Percentiles rank a stretch among this genome's conserved stretches.
Conservation (phyloP, 768 basidiomycete species). For the Dioszegia hungarica region DNA sequence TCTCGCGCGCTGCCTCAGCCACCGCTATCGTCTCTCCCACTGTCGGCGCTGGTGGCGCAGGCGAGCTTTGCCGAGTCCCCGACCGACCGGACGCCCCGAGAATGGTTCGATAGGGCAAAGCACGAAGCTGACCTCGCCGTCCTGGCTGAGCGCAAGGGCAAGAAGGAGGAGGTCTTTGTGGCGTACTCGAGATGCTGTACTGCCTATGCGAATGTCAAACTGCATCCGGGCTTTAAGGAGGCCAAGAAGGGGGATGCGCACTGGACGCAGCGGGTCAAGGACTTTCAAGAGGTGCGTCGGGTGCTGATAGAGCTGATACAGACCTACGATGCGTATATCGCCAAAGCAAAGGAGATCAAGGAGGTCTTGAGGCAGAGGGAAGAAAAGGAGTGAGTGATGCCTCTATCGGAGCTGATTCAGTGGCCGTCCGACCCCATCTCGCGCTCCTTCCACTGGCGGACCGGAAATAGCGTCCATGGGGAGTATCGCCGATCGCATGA, state of each 20-base stretch:
- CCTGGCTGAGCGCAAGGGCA: conserved; percentile 27
- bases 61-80: conserved; percentile 18
- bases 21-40: conserved; percentile 25
- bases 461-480: conserved; percentile 56
- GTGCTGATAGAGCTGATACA: conserved; percentile 5
- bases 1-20: conserved; percentile 25
- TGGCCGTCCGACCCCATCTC: conserved; percentile 13
- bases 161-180: conserved; percentile 42
- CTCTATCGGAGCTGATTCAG: neutral
- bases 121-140: conserved; percentile 33
- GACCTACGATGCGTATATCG: conserved; percentile 43
- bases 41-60: conserved; percentile 17
- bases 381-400: conserved; percentile 44
- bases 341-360: conserved; percentile 54
- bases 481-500: conserved; percentile 76
- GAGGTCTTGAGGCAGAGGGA: conserved; percentile 52
- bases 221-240: conserved; percentile 22
- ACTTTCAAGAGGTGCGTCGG: conserved; percentile 29
- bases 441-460: conserved; percentile 35
- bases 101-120: conserved; percentile 35
- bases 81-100: conserved; percentile 20
- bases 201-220: conserved; percentile 23
- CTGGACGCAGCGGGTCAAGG: conserved; percentile 30
- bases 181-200: conserved; percentile 29
- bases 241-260: conserved; percentile 24